Base-by-base conservation (phyloP, 177 flowering plant genomes). In the Telopea speciosissima region DNA sequence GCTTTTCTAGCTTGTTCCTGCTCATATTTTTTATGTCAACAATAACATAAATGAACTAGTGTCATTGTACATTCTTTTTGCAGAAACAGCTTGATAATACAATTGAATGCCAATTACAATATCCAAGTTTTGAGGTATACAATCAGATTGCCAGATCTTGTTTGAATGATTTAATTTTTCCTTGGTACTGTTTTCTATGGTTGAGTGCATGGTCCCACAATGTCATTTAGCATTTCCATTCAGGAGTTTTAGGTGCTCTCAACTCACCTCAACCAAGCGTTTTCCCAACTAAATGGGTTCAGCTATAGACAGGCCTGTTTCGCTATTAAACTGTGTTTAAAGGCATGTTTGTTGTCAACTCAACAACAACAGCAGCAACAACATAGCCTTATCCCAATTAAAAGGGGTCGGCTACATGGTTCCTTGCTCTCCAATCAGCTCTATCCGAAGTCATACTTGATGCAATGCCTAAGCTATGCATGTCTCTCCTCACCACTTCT, bases 81-180 rank as follows among this genome's bases (percentile, higher is more conserved):
- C 94, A 93, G 99, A 88, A 88, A 85, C 87, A 83, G 67, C 74
- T 44, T 63, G 94, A 89, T 33, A 89, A 84, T 64, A 79, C 89
- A 14, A 14, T 75, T 52, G 96, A 91, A 61, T 79, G 89, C 82
- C 76, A 77, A 49, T 74, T 91, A 70, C 75, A 77, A 26, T 95
- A 86, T 85, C 90, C 93, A 67, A 88, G 93, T 81, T 87, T 87
- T 81, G 95, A 90, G 99, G 99, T 95, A 89, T 76, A 74, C 16
- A 21, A 25, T 58, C 69, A 31, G 54, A 59, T 63, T 12, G n/a
- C 45, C 74, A 33, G 12, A 19, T 65, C 49, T 60, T 66, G 25
- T 28, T 28, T 68, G 8, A 52, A 70, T 31, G 22, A 12, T 52
- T 7, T 65, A 8, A 8, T 61, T 31, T 60, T 71, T 68, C 7